phyloP scores from a whole-genome alignment of 495 filamentous ascomycete genomes.

The Aspergillus wentii region DNA sequence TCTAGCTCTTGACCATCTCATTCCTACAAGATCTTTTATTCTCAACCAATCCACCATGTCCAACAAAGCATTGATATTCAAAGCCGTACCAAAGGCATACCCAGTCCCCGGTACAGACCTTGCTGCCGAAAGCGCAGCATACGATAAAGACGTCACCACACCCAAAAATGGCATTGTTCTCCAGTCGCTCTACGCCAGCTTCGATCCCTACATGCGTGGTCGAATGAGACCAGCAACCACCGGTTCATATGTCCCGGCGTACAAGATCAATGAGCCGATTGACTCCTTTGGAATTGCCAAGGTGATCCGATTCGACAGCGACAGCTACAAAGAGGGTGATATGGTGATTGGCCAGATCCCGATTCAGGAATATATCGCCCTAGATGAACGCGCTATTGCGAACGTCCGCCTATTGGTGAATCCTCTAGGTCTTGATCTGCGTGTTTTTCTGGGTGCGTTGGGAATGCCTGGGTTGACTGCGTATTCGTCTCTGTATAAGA shows the following conservation, averaged over 20 bases:
- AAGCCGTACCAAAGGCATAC: constrained; percentile 50
- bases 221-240: constrained; percentile 31
- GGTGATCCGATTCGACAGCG: constrained; percentile 50
- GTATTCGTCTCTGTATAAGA: constrained; percentile 74
- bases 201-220: constrained; percentile 71
- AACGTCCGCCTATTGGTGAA: background rate
- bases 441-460: constrained; percentile 61
- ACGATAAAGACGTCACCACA: constrained; percentile 50
- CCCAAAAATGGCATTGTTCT: constrained; percentile 39
- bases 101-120: constrained; percentile 65
- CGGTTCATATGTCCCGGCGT: constrained; percentile 52
- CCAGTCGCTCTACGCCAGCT: constrained; percentile 60
- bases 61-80: constrained; percentile 74
- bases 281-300: constrained; percentile 41
- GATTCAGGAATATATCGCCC: constrained; percentile 46
- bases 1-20: no score
- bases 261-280: constrained; percentile 43
- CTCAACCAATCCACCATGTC: no score
- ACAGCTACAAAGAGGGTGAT: constrained; percentile 49
- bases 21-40: no score
- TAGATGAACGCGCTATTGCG: background rate
- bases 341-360: constrained; percentile 43
- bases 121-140: constrained; percentile 50
- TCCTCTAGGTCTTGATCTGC: constrained; percentile 21
- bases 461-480: constrained; percentile 89